A percentile compares a stretch with the other conserved stretches of the same genome.
phyloP scores from a whole-genome alignment of 495 filamentous ascomycete genomes.

The Aspergillus egyptiacus region DNA sequence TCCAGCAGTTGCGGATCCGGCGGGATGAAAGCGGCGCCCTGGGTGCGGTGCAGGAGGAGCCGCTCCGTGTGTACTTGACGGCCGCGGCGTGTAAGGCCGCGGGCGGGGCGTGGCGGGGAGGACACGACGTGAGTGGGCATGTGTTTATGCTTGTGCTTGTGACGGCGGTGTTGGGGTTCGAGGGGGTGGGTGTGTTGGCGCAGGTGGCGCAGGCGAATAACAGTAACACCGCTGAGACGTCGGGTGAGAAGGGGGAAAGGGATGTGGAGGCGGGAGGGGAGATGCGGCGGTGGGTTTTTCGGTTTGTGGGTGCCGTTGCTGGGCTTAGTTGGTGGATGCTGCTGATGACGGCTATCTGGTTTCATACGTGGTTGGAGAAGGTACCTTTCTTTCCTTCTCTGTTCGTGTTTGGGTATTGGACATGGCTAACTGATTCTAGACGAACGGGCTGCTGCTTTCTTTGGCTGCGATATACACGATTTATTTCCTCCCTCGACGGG shows the following conservation, averaged over 20 bases:
- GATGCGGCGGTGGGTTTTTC: constrained; percentile 45
- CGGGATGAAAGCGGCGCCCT: constrained; percentile 34
- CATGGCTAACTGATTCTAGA: constrained; percentile 15
- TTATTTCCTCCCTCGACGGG: constrained; percentile 68
- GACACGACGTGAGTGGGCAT: constrained; percentile 91
- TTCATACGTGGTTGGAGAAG: constrained; percentile 99
- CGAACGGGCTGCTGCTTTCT: constrained; percentile 44
- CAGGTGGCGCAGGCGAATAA: too few relatives aligned
- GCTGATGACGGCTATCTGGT: constrained; percentile 95
- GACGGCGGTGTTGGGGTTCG: constrained; percentile 71
- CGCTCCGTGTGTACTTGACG: constrained; percentile 43
- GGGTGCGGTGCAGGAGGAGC: neutral
- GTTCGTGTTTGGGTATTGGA: neutral
- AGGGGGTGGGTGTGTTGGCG: constrained; percentile 59
- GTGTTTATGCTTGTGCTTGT: constrained; percentile 86
- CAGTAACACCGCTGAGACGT: constrained; percentile 37
- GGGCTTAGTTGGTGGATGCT: constrained; percentile 86
- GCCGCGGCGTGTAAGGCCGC: constrained; percentile 74
- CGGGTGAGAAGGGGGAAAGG: constrained; percentile 33
- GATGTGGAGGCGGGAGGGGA: constrained; percentile 12
- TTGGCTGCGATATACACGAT: constrained; percentile 60
- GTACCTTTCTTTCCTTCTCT: constrained; percentile 37
- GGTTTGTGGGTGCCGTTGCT: constrained; percentile 38
- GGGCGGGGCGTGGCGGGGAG: constrained; percentile 80
- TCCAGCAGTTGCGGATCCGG: constrained; percentile 17